Base-by-base conservation (phyloP, 2,329 filamentous ascomycete genomes). In the Remersonia thermophila region DNA sequence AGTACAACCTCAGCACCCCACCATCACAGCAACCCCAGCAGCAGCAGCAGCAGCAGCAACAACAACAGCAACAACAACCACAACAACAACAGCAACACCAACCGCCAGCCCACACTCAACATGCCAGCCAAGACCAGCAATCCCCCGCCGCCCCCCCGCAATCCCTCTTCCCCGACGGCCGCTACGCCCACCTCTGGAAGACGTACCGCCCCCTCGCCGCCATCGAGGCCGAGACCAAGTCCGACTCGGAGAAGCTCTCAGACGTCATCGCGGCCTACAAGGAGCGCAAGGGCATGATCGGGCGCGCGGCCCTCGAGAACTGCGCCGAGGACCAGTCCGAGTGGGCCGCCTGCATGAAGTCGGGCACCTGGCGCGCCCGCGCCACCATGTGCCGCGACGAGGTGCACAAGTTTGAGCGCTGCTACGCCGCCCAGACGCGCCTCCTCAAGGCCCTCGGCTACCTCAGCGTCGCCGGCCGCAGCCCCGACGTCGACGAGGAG, bases 381-480 rank as follows among this genome's bases (percentile, higher is more conserved):
- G 62, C 89, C 58, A 86, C 79, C 27, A 73, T 95, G 75, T 98
- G 91, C 56, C 69, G 78, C 28, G 68, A 74, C 37, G 78, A 94
- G 63, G 82, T 84, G 51, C 69, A 66, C 48, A 73, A 68, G 43
- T 87, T 95, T 52, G 82, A 91, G 54, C 71, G 82, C 47, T 98
- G 91, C 63, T 94, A 91, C 56, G 79, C 71, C 36, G 86, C 87
- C 65, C 91, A 98, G 62, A 77, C 76, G 73, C 81, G 89, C 57
- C 87, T 98, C 49, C 63, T 98, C 18, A 86, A 89, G 58, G 86
- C 87, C 1, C 62, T 98, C 13, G 91, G 91, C 4, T 96, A 95
- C 55, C 71, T 93, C 25, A 73, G 75, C 7, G 74, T 73, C 17
- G 65, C 73, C 43, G 72, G 80, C 30, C 72, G 77, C 15, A 64